Evolutionary conservation across 2,329 filamentous ascomycete genomes (phyloP), one percentile per base, ranked within the genome.

Genomic region (Diaporthe amygdali): DNA sequence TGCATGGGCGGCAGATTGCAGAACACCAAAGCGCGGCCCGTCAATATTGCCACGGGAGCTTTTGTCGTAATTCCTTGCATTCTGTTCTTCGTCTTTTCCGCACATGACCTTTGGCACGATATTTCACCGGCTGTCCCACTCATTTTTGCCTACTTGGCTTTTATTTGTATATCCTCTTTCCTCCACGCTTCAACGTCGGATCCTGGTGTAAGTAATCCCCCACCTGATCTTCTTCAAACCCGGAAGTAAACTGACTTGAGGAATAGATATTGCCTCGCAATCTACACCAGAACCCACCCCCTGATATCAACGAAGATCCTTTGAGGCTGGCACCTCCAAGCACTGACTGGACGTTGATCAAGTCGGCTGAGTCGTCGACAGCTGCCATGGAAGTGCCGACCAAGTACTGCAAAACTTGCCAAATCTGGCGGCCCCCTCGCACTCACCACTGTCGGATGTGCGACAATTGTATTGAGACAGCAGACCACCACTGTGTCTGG

Each of bases 401-500:
- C 73, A 98, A 99, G 83, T 98, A 97, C 83, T 99, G 96, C 88
- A 96, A 95, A 79, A 97, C 95, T 22, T 99, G 96, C 86, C 95
- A 95, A 78, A 95, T 99, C 76, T 99, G 96, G 96, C 93, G 96
- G 2, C 96, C 96, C 44, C 95, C 96, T 34, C 93, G 96, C 71
- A 95, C 94, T 71, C 97, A 99, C 79, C 96, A 99, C 83, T 99
- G 96, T 82, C 93, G 96, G 70, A 89, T 97, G 34, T 99, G 96
- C 83, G 96, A 99, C 82, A 98, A 97, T 81, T 99, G 96, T 80
- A 90, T 99, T 72, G 96, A 99, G 82, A 97, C 95, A 0, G 94
- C 98, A 76, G 96, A 99, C 78, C 96, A 99, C 79, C 96, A 99
- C 82, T 99, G 96, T 78, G 95, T 98, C 20, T 99, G 96, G 96